A percentile compares a stretch with the other conserved stretches of the same genome.
Conservation (phyloP, 1,139 yeast genomes). For the Magnusiomyces ingens region DNA sequence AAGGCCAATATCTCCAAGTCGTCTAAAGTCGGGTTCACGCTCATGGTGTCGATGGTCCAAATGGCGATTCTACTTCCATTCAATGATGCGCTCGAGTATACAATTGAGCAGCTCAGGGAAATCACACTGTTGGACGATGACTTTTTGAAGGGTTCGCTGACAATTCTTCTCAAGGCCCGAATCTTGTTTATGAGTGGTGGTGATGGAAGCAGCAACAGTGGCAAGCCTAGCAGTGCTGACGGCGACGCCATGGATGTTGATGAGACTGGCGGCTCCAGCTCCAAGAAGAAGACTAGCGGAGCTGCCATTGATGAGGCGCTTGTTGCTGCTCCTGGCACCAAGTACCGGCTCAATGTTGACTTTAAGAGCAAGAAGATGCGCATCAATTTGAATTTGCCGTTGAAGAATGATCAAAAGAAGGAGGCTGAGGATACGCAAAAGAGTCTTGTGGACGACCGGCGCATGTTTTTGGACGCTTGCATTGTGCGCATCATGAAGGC, state of each 20-base stretch:
- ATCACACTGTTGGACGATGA: slow-evolving; percentile 63
- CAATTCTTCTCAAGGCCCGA: slow-evolving; percentile 74
- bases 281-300: slow-evolving; percentile 6
- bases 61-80: slow-evolving; percentile 77
- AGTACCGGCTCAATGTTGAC: slow-evolving; percentile 66
- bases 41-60: slow-evolving; percentile 80
- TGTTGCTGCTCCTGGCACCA: slow-evolving; percentile 42
- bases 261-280: slow-evolving; percentile 27
- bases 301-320: slow-evolving; percentile 32
- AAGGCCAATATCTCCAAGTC: slow-evolving; percentile 80
- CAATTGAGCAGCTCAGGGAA: slow-evolving; percentile 55
- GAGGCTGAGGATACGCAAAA: slow-evolving; percentile 79
- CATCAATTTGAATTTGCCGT: slow-evolving; percentile 78
- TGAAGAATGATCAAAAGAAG: slow-evolving; percentile 66
- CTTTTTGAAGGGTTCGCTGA: slow-evolving; percentile 64
- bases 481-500: slow-evolving; percentile 97
- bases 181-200: slow-evolving; percentile 45
- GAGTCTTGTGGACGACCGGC: slow-evolving; percentile 83
- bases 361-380: slow-evolving; percentile 80
- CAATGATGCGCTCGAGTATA: slow-evolving; percentile 56
- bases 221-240: neutral
- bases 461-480: slow-evolving; percentile 81
- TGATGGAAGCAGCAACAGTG: neutral
- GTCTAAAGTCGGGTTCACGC: slow-evolving; percentile 63
- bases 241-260: slow-evolving; percentile 5